phyloP scores from a whole-genome alignment of 2,329 filamentous ascomycete genomes.

The Neoscytalidium dimidiatum region DNA sequence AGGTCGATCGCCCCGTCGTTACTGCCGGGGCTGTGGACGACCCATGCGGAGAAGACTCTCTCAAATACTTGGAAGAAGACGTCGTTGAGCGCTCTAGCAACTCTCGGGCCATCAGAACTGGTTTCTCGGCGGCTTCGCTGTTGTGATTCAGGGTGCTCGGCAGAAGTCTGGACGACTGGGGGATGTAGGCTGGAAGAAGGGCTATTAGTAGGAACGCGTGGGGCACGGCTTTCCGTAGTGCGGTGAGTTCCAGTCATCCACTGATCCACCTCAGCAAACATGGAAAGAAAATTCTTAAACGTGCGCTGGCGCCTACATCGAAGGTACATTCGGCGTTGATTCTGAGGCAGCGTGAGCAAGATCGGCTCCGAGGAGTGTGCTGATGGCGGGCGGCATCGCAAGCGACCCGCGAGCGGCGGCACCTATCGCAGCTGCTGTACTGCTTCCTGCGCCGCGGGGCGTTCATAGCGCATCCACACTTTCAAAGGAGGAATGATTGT shows the following conservation, averaged over 20 bases:
- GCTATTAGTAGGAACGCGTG: too few relatives aligned
- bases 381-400: background rate
- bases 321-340: background rate
- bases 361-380: background rate
- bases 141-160: too few relatives aligned
- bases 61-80: background rate
- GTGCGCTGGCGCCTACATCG: background rate
- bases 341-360: background rate
- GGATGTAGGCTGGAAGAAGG: too few relatives aligned
- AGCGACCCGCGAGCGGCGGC: background rate
- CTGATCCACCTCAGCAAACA: background rate
- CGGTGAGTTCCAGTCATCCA: background rate
- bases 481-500: background rate
- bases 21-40: background rate
- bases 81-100: background rate
- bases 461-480: background rate
- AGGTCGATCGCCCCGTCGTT: background rate
- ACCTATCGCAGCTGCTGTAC: background rate
- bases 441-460: background rate
- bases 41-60: background rate
- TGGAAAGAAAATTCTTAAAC: too few relatives aligned
- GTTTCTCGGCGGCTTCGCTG: background rate
- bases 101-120: background rate
- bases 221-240: background rate
- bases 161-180: too few relatives aligned